Evolutionary conservation across 208 protist species (phyloP).

Genomic region (Zelonia costaricensis): DNA sequence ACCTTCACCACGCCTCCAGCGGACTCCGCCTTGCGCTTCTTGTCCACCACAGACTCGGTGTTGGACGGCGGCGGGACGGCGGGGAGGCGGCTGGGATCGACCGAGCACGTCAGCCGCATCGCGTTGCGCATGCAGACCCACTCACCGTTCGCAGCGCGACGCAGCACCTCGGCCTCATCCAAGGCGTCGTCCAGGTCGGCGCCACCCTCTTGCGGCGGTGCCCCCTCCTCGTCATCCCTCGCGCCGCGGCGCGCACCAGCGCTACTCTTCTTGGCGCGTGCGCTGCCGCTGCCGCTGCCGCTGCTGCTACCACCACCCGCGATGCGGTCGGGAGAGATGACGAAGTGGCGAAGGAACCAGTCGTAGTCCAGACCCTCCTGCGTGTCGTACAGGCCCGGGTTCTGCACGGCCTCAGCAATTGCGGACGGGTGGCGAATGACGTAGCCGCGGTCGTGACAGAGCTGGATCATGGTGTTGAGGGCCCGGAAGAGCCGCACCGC

Average conservation of each 20-base stretch:
- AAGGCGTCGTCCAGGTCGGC: conserved; percentile 11
- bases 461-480: conserved; percentile 77
- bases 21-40: not conserved
- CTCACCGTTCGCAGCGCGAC: conserved; percentile 30
- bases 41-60: not conserved
- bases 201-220: not conserved
- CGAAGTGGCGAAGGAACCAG: conserved; percentile 74
- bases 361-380: conserved; percentile 64
- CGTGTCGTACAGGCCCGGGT: conserved; percentile 35
- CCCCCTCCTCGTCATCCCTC: conserved; percentile 29
- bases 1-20: conserved; percentile 5
- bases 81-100: conserved; percentile 1
- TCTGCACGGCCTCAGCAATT: conserved; percentile 55
- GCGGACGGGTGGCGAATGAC: conserved; percentile 69
- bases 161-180: conserved; percentile 28
- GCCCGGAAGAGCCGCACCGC: conserved; percentile 75
- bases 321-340: conserved; percentile 35
- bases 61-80: not conserved
- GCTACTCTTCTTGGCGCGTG: conserved; percentile 7
- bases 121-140: conserved; percentile 64
- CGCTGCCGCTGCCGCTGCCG: not conserved
- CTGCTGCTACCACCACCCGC: not conserved
- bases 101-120: conserved; percentile 59
- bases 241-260: not conserved
- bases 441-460: conserved; percentile 81